Conservation (phyloP, 352 stramenopile species). For the Phytophthora hibernalis region DNA sequence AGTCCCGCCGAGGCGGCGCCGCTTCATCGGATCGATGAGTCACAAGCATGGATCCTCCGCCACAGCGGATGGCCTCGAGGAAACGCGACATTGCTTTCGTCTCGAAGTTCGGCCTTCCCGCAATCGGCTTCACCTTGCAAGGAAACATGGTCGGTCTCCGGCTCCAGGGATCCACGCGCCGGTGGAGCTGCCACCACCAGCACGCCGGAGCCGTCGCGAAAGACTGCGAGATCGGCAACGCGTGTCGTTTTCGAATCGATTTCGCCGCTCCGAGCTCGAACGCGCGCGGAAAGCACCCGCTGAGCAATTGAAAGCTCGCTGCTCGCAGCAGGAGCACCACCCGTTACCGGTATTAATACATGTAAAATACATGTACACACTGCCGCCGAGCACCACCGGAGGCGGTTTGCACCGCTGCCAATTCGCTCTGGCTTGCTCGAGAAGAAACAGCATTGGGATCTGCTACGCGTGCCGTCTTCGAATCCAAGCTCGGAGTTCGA, state of each 20-base stretch:
- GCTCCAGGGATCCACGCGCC: constrained; percentile 1
- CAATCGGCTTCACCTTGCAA: constrained; percentile 19
- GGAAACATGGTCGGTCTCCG: constrained; percentile 1
- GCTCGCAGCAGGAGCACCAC: neutral
- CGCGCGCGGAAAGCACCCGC: neutral
- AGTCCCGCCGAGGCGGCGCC: constrained; percentile 7
- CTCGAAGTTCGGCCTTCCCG: constrained; percentile 26
- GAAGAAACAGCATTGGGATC: constrained; percentile 4
- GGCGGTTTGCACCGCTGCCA: neutral
- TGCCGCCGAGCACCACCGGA: neutral
- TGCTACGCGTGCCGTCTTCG: constrained; percentile 21
- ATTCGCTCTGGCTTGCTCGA: neutral
- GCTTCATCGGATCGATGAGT: constrained; percentile 13
- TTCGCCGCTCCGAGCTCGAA: neutral
- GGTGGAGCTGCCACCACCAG: neutral
- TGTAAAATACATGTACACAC: no score
- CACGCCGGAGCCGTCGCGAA: neutral
- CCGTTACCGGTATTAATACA: no score
- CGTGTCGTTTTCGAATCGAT: neutral
- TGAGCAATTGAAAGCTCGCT: neutral
- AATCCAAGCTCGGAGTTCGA: constrained; percentile 3
- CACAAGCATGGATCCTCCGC: constrained; percentile 13
- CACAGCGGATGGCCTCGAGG: constrained; percentile 19
- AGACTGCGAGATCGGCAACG: neutral
- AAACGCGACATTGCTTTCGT: constrained; percentile 32